Conservation (phyloP, 2,329 filamentous ascomycete species). For the Ceratocystiopsis sp. region DNA sequence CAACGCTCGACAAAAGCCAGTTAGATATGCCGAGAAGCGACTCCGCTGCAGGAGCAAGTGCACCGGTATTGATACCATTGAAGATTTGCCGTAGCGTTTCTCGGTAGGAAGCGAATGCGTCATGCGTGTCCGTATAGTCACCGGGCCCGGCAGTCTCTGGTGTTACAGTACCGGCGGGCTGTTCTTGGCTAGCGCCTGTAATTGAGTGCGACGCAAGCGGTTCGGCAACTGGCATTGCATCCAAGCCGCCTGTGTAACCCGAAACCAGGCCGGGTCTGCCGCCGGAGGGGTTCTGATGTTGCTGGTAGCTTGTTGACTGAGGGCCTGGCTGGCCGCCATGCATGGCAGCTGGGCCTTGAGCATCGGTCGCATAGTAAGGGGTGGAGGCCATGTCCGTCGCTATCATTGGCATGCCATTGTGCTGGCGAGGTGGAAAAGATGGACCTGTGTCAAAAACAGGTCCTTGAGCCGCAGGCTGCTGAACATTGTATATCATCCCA, state of each 20-base stretch:
- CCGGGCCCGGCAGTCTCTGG: background rate
- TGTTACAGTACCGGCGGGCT: background rate
- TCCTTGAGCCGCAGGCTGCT: constrained; percentile 41
- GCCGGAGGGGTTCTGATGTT: constrained; percentile 41
- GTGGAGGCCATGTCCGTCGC: constrained; percentile 45
- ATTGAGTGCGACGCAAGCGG: no score
- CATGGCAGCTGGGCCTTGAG: constrained; percentile 34
- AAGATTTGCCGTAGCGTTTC: constrained; percentile 50
- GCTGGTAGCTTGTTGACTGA: constrained; percentile 50
- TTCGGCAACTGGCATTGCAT: no score
- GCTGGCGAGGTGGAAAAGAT: constrained; percentile 60
- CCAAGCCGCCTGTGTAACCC: no score
- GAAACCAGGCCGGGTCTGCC: no score
- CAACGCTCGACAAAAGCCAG: constrained; percentile 38
- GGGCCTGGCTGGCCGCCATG: constrained; percentile 32
- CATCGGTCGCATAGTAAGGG: constrained; percentile 62
- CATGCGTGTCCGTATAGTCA: constrained; percentile 24
- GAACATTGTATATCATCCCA: constrained; percentile 69
- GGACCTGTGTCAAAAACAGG: constrained; percentile 56
- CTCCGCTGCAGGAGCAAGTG: constrained; percentile 32
- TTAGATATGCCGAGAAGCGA: constrained; percentile 34
- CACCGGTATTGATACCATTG: constrained; percentile 44
- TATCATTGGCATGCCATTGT: constrained; percentile 63
- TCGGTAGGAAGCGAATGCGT: constrained; percentile 51
- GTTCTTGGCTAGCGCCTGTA: no score